A percentile compares a stretch with the other conserved stretches of the same genome.
These are phyloP conservation scores for Quillaja saponaria DNA, from an alignment of 306 rosid genomes.

Conservation along the genomic window DNA sequence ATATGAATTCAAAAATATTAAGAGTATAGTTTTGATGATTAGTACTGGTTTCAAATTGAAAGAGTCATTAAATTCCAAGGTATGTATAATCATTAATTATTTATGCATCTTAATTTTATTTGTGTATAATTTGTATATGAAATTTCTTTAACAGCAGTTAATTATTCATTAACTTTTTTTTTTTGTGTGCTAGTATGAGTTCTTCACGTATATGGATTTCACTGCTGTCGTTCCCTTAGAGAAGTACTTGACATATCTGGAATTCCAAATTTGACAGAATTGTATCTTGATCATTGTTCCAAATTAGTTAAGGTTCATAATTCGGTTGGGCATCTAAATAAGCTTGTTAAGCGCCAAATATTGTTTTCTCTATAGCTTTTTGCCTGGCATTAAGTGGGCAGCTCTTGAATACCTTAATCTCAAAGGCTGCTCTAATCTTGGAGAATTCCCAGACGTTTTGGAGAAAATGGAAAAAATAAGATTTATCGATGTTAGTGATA, in stretches of 20 bases:
- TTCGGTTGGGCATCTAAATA: slow-evolving; percentile 21
- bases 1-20: too few species aligned
- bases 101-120: too few species aligned
- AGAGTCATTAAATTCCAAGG: not conserved
- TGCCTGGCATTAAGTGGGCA: not conserved
- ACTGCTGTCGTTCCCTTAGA: not conserved
- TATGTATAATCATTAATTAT: too few species aligned
- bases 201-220: slow-evolving; percentile 16
- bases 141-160: not conserved
- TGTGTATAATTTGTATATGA: too few species aligned
- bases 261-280: not conserved
- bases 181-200: slow-evolving; percentile 7
- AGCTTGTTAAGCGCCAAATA: not conserved
- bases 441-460: slow-evolving; percentile 13
- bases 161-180: too few species aligned
- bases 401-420: slow-evolving; percentile 15
- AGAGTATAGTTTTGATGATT: too few species aligned
- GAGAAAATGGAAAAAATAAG: slow-evolving; percentile 5
- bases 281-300: slow-evolving; percentile 9
- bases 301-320: slow-evolving; percentile 22
- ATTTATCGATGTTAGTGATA: slow-evolving; percentile 4
- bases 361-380: slow-evolving; percentile 4
- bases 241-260: slow-evolving; percentile 11
- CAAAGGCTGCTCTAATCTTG: slow-evolving; percentile 1
- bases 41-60: not conserved